Evolutionary conservation across 495 filamentous ascomycete species (phyloP), one percentile per base, ranked within the genome.

Genomic region (Astrothelium macrocarpum): DNA sequence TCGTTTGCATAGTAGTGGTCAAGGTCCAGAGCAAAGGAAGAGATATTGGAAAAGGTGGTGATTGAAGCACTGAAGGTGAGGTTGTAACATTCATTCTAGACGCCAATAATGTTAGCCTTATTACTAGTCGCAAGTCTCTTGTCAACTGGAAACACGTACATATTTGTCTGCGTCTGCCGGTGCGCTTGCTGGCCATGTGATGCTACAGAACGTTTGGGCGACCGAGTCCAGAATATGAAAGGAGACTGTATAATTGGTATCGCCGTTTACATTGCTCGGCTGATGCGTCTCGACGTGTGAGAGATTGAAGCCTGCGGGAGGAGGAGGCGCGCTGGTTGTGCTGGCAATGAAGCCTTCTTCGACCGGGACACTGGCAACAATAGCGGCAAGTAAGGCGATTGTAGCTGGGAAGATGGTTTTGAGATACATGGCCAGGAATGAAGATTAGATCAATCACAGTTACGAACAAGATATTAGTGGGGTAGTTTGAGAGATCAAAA

Each of bases 271-370:
- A 16, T 20, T 16, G 49, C 25, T 56, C 16, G 49, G 49, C 25
- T 56, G 49, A 29, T 28, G 25, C 12, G 49, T 20, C 49, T 56
- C 25, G 23, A 56, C 23, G 29, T 56, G 20, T 56, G 49, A 28
- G 29, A 56, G 49, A 16, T 56, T 56, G 49, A 56, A 56, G 49
- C 49, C 49, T 29, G 49, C 49, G 25, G 49, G 49, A 28, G 49
- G 11, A 9, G 49, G n/a, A 56, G n/a, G 23, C 2, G 49, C 23
- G 49, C 23, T 1, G 29, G n/a, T 11, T 10, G 49, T 29, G 49
- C 25, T 56, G 5, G 12, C 49, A 29, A 56, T 56, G 25, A 56
- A 56, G 49, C 49, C 49, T 56, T 56, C 4, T 28, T 56, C 49
- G 9, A 56, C 49, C 5, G 49, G 49, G 20, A 25, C 49, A 29